These are phyloP conservation scores for Cicer cuneatum DNA, from an alignment of 306 rosid species.

Conservation along the genomic window DNA sequence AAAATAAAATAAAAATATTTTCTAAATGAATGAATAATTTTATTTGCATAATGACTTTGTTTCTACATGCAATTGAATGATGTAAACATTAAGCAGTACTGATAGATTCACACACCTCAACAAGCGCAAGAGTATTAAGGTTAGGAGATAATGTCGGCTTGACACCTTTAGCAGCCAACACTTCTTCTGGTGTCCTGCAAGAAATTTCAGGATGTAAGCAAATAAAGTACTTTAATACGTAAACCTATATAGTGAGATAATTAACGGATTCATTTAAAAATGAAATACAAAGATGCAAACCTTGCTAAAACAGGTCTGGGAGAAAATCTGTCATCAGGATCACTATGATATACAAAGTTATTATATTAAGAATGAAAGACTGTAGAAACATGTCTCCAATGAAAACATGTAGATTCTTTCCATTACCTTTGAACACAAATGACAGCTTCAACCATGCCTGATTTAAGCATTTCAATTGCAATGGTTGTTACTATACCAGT, in stretches of 20 bases:
- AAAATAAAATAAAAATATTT: neutral
- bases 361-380: slow-evolving; percentile 14
- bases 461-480: slow-evolving; percentile 94
- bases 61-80: slow-evolving; percentile 24
- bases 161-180: slow-evolving; percentile 96
- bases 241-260: slow-evolving; percentile 19
- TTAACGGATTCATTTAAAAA: slow-evolving; percentile 10
- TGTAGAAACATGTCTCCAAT: slow-evolving; percentile 23
- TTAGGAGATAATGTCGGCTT: slow-evolving; percentile 96
- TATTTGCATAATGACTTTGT: neutral
- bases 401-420: slow-evolving; percentile 14
- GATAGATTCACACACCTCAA: slow-evolving; percentile 69
- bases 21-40: neutral
- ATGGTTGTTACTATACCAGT: slow-evolving; percentile 96
- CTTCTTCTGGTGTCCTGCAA: slow-evolving; percentile 91
- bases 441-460: slow-evolving; percentile 98
- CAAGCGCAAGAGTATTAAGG: slow-evolving; percentile 90
- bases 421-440: slow-evolving; percentile 91
- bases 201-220: slow-evolving; percentile 22
- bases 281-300: slow-evolving; percentile 52
- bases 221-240: neutral
- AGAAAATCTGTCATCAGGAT: slow-evolving; percentile 87
- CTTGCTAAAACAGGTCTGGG: slow-evolving; percentile 95
- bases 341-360: slow-evolving; percentile 58
- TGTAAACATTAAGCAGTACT: neutral